Conservation (phyloP, 768 basidiomycete genomes). For the Vishniacozyma victoriae region DNA sequence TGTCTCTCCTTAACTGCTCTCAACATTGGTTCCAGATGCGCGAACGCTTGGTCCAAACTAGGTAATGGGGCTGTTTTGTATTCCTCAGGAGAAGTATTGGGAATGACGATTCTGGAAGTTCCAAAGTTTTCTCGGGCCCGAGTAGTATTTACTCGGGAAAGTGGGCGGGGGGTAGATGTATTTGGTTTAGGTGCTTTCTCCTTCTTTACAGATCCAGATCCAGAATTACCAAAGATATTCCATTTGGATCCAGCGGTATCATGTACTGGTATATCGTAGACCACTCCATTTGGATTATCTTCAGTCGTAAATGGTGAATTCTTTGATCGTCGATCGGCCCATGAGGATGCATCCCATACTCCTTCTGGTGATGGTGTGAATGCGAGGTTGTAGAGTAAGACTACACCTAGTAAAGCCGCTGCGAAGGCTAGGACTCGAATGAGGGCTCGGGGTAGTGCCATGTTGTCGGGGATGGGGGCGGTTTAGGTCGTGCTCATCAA, state of each 20-base stretch:
- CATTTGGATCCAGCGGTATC: neutral
- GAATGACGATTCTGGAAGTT: slow-evolving; percentile 13
- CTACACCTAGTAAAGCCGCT: neutral
- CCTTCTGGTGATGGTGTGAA: slow-evolving; percentile 14
- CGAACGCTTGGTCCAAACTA: slow-evolving; percentile 30
- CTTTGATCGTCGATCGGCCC: slow-evolving; percentile 11
- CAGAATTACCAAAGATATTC: neutral
- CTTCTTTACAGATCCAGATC: neutral
- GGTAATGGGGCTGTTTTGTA: slow-evolving; percentile 22
- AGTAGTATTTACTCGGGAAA: neutral
- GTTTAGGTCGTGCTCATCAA: too few species aligned
- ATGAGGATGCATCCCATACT: slow-evolving; percentile 32
- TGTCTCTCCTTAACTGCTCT: slow-evolving; percentile 21
- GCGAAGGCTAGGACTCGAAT: slow-evolving; percentile 1
- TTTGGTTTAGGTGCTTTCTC: neutral
- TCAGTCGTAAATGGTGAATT: slow-evolving; percentile 1
- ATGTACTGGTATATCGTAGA: neutral
- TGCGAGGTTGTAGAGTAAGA: neutral
- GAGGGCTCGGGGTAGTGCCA: slow-evolving; percentile 2
- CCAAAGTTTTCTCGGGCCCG: neutral
- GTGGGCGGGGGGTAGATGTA: neutral
- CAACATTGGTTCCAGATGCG: slow-evolving; percentile 19
- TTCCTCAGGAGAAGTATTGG: slow-evolving; percentile 21
- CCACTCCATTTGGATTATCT: neutral
- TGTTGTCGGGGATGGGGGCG: too few species aligned